These are phyloP conservation scores for Nemania bipapillata DNA, from an alignment of 2,329 filamentous ascomycete species.

Conservation along the genomic window DNA sequence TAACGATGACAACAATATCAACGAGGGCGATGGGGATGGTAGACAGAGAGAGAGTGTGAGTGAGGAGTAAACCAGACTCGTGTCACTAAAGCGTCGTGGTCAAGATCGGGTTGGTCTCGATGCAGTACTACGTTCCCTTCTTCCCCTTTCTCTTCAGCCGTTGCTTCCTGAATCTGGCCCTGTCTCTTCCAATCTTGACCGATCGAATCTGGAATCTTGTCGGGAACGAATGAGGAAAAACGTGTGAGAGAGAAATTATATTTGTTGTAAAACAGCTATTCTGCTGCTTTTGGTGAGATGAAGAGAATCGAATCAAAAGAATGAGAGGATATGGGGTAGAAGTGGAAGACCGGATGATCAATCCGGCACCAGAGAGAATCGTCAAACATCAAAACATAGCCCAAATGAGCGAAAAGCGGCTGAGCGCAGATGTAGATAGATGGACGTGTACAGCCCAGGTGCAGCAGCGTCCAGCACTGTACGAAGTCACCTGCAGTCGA, in stretches of 20 bases:
- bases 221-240: background rate
- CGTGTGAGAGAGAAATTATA: background rate
- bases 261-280: background rate
- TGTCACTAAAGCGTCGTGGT: background rate
- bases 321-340: background rate
- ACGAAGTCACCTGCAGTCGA: background rate
- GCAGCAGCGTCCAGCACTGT: background rate
- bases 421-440: constrained; percentile 9
- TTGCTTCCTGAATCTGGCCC: background rate
- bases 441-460: constrained; percentile 7
- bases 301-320: background rate
- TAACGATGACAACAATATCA: background rate
- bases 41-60: background rate
- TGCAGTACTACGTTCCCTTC: background rate
- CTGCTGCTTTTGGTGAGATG: background rate
- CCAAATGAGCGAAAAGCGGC: constrained; percentile 15
- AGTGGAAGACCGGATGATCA: background rate
- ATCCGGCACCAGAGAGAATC: constrained; percentile 1
- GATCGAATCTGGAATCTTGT: too few relatives aligned
- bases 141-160: constrained; percentile 7
- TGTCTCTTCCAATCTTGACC: background rate
- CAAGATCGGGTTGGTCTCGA: background rate
- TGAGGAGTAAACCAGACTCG: too few relatives aligned
- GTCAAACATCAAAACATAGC: constrained; percentile 18
- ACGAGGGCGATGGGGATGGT: background rate